Evolutionary conservation across 2,329 filamentous ascomycete genomes (phyloP).

Genomic region (Xylariales sp.): DNA sequence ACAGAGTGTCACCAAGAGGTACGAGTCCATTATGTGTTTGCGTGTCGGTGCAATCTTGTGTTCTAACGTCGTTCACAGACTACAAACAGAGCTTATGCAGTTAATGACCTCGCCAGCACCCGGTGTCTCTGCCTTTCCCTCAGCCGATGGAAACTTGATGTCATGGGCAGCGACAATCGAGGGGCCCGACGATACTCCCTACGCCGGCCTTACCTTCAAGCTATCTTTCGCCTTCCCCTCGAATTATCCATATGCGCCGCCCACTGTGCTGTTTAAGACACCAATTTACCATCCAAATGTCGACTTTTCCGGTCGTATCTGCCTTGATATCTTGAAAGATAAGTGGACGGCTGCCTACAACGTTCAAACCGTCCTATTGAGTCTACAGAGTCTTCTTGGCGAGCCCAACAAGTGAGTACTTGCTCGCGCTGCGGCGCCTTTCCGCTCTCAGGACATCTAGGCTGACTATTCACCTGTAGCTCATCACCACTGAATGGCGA

Average conservation of each 20-base stretch:
- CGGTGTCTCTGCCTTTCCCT: conserved; percentile 94
- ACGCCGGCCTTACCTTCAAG: conserved; percentile 88
- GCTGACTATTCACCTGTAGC: conserved; percentile 60
- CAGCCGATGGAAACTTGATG: conserved; percentile 88
- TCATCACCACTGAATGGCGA: conserved; percentile 95
- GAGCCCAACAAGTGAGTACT: conserved; percentile 96
- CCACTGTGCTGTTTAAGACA: conserved; percentile 95
- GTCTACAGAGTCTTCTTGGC: conserved; percentile 92
- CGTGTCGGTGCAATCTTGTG: background rate
- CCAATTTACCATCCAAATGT: conserved; percentile 99
- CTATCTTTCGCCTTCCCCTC: conserved; percentile 89
- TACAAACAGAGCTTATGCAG: conserved; percentile 98
- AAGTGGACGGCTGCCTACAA: conserved; percentile 99
- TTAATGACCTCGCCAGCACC: conserved; percentile 96
- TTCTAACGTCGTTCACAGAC: conserved; percentile 61
- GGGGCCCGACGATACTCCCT: conserved; percentile 91
- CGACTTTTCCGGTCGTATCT: conserved; percentile 96
- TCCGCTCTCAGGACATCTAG: background rate
- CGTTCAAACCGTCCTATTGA: conserved; percentile 90
- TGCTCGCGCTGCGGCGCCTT: background rate
- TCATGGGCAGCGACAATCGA: conserved; percentile 94
- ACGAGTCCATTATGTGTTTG: conserved; percentile 41
- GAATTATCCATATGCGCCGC: conserved; percentile 93
- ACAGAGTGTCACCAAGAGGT: conserved; percentile 84
- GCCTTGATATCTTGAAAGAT: conserved; percentile 97